Evolutionary conservation across 495 filamentous ascomycete species (phyloP), one percentile per base, ranked within the genome.

Genomic region (Cladorrhinum samala): DNA sequence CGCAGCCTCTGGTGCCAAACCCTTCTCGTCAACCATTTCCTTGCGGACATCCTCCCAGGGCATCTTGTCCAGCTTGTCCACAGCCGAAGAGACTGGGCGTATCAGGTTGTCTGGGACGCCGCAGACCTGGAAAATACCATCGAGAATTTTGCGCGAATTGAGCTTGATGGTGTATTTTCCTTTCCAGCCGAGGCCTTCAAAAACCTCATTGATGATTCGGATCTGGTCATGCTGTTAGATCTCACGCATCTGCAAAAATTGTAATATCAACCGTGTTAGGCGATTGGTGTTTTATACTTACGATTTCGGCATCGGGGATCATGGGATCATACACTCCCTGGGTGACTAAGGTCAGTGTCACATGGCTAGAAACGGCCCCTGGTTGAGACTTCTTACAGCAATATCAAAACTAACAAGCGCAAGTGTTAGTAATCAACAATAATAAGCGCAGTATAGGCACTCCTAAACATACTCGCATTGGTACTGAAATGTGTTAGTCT

Each of bases 1-100:
- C 23, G 92, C 91, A 23, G 89, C 78, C 14, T 77, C 82, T 9
- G 69, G 70, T 21, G 80, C 79, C 1, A 97, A 77, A 0, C 90
- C 89, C 72, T 97, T 97, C 51, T 95, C 56, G 1, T 59, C 87
- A 3, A 87, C 83, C 91, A 96, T 96, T 62, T 95, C 91, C 62
- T 87, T 87, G 52, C 83, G 81, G 49, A 96, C 91, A 54, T 96
- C 91, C 13, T 81, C 83, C 89, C 91, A 96, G 0, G 89, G 84
- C 63, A 85, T 73, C 74, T 97, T 97, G 69, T 97, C 92, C 44
- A 97, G 73, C 76, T 97, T 97, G 73, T 97, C 92, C 14, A 97
- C 92, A 3, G 92, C 92, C 20, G 84, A 89, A 13, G 85, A 90
- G 57, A 96, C 96, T 9, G 83, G 81, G 16, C 92, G 79, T 53